Base-by-base conservation (phyloP, 306 rosid species). In the Heteromeles arbutifolia region DNA sequence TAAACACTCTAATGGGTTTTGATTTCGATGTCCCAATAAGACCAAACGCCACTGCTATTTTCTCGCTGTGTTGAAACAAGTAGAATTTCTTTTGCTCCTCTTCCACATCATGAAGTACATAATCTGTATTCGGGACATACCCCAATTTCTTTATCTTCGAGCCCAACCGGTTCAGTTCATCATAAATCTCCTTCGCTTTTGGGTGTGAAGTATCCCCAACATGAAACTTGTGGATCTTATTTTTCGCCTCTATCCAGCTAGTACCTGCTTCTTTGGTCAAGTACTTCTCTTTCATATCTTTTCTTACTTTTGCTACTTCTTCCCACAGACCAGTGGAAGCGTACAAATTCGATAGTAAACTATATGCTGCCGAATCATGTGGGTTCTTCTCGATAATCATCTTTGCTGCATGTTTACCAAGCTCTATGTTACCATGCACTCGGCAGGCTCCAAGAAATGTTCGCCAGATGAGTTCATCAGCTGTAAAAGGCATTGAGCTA, bases 381-480 rank as follows among this genome's bases (percentile, higher is more conserved):
- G 75, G 83, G 69, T 67, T 68, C 62, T 44, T 74, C 83, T 66
- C 11, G 3, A 79, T 70, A 59, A 73, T 67, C 75, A 73, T 74
- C 69, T 32, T 59, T 29, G 82, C 78, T 1, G 74, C 78, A 31
- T 73, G 78, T 58, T 67, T 58, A 31, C 78, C 78, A 12, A 67
- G 82, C 63, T 73, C 78, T 56, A 29, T 26, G 82, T 79, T 31
- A 67, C 74, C 63, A 24, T 79, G 82, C 15, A 66, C 74, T 14
- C 34, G 70, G 48, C 82, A 58, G 44, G 78, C 82, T 73, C 82
- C 75, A 14, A 79, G 82, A 73, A 79, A 58, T 41, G 86, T 77
- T 28, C 78, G 78, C 87, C 84, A 73, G 62, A 80, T 80, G 22
- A 84, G 75, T 32, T 77, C 77, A 80, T 73, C 82, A 64, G 84